Evolutionary conservation across 257 asterid genomes (phyloP).

Genomic region (Ilex asprella): DNA sequence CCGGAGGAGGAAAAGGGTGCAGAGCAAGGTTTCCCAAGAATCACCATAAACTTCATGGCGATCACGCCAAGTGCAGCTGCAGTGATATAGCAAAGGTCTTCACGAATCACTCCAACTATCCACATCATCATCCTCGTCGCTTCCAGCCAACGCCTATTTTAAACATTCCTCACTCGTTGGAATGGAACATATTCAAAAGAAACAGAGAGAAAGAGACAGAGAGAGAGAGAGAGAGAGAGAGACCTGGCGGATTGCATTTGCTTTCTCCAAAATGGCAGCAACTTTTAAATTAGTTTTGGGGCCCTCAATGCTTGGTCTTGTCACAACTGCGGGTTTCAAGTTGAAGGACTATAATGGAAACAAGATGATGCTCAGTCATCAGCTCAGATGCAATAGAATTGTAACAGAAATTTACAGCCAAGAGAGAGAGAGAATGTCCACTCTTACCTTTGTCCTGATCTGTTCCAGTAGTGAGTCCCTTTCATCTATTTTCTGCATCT

Average conservation of each 20-base stretch:
- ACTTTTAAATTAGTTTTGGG: slow-evolving; percentile 72
- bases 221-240: slow-evolving; percentile 14
- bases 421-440: not conserved
- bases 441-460: slow-evolving; percentile 69
- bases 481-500: slow-evolving; percentile 51
- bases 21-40: no score
- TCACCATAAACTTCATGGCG: no score
- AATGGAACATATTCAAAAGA: no score
- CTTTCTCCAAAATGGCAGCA: slow-evolving; percentile 84
- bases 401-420: not conserved
- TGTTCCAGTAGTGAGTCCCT: slow-evolving; percentile 75
- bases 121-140: slow-evolving; percentile 77
- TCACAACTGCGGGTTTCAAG: slow-evolving; percentile 59
- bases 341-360: slow-evolving; percentile 60
- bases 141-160: slow-evolving; percentile 75
- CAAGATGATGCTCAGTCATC: slow-evolving; percentile 20
- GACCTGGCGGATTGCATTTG: slow-evolving; percentile 93
- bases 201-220: not conserved
- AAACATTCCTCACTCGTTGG: not conserved
- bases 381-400: slow-evolving; percentile 10
- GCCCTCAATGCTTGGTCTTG: slow-evolving; percentile 65
- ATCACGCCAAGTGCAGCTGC: no score
- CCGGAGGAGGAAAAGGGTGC: no score
- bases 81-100: slow-evolving; percentile 10
- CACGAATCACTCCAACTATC: slow-evolving; percentile 83